Percentiles rank a stretch among this genome's conserved stretches.
phyloP scores from a whole-genome alignment of 192 early-diverging fungal species.

The Radiomyces spectabilis region DNA sequence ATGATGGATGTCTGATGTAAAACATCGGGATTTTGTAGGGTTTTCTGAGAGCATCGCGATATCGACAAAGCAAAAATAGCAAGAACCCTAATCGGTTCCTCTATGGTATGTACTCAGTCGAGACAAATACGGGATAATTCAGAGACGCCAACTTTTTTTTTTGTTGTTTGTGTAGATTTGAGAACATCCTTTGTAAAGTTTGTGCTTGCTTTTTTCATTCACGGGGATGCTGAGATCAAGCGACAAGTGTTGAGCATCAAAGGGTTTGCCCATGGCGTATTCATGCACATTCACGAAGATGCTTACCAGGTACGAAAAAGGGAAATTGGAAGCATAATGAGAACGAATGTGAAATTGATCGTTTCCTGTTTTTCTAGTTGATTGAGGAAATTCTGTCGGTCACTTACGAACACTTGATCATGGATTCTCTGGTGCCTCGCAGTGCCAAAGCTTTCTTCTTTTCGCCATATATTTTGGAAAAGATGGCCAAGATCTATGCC shows the following conservation, averaged over 20 bases:
- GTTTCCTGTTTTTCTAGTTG: slow-evolving; percentile 11
- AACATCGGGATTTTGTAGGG: too few species aligned
- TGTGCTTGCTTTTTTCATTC: slow-evolving; percentile 69
- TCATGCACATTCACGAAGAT: slow-evolving; percentile 63
- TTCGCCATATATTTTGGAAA: slow-evolving; percentile 59
- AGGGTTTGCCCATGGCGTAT: slow-evolving; percentile 55
- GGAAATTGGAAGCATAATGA: background rate
- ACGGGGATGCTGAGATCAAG: slow-evolving; percentile 62
- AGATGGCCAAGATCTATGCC: slow-evolving; percentile 52
- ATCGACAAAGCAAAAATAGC: slow-evolving; percentile 14
- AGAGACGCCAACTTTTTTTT: too few species aligned
- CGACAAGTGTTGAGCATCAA: slow-evolving; percentile 66
- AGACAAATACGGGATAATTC: too few species aligned
- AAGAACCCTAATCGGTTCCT: slow-evolving; percentile 16
- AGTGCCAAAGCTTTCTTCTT: slow-evolving; percentile 61
- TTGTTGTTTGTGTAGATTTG: slow-evolving; percentile 57
- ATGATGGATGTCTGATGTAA: too few species aligned
- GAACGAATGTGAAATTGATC: background rate
- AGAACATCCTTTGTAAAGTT: slow-evolving; percentile 68
- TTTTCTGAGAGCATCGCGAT: slow-evolving; percentile 20
- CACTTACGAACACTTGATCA: slow-evolving; percentile 51
- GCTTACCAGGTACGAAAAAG: slow-evolving; percentile 43
- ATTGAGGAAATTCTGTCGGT: slow-evolving; percentile 51
- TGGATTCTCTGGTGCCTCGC: slow-evolving; percentile 53
- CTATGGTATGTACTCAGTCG: slow-evolving; percentile 20